phyloP scores from a whole-genome alignment of 352 stramenopile species.

The Halophytophthora polymorphica region DNA sequence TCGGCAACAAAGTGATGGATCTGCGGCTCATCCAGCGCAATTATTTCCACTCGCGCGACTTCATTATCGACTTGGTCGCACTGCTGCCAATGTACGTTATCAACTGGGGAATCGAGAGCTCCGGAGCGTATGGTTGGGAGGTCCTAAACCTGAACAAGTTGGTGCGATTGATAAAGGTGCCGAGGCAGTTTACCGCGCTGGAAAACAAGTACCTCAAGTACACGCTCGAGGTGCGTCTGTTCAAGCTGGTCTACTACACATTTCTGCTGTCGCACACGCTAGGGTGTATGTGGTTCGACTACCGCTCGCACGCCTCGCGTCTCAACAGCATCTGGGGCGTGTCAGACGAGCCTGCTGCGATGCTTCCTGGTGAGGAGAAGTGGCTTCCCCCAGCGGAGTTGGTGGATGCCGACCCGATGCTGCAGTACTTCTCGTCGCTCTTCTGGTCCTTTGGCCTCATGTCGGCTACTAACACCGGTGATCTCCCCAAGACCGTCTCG shows the following conservation, averaged over 20 bases:
- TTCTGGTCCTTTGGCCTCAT: constrained; percentile 76
- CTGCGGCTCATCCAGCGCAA: constrained; percentile 29
- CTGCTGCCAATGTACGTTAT: constrained; percentile 49
- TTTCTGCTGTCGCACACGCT: constrained; percentile 59
- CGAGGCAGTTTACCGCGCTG: constrained; percentile 41
- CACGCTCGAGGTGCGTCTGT: constrained; percentile 55
- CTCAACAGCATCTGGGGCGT: constrained; percentile 7
- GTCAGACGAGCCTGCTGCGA: not conserved
- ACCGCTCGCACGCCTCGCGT: constrained; percentile 20
- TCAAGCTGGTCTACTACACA: constrained; percentile 78
- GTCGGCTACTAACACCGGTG: constrained; percentile 48
- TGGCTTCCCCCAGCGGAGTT: constrained; percentile 37
- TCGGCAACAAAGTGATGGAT: constrained; percentile 73
- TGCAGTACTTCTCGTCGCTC: constrained; percentile 60
- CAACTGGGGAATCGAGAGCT: constrained; percentile 30
- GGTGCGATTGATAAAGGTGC: constrained; percentile 52
- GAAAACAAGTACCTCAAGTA: constrained; percentile 66
- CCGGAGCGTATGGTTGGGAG: constrained; percentile 19
- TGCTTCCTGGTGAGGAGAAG: constrained; percentile 12
- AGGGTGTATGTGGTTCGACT: constrained; percentile 67
- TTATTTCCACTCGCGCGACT: constrained; percentile 47
- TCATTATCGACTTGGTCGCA: constrained; percentile 44
- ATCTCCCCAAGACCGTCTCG: constrained; percentile 44
- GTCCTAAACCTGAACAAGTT: constrained; percentile 72
- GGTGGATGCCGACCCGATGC: constrained; percentile 16